phyloP scores from a whole-genome alignment of 1,139 yeast species.

The Arxiozyma heterogenica region DNA sequence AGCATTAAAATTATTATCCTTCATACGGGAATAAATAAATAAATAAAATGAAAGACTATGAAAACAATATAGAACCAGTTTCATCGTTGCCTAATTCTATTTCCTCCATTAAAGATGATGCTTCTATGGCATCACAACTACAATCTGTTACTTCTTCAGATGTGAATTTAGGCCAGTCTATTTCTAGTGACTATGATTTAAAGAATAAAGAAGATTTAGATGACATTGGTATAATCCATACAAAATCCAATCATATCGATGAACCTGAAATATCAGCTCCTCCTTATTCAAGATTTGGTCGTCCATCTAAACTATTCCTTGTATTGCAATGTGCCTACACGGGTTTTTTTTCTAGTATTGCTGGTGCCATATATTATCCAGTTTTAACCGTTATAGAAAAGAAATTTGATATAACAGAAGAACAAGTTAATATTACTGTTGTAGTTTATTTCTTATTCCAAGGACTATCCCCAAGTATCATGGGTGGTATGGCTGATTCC shows the following conservation, averaged over 20 bases:
- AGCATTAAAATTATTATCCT: no score
- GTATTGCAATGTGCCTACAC: constrained; percentile 37
- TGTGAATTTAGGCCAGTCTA: no score
- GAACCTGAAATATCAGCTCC: constrained; percentile 7
- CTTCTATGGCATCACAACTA: no score
- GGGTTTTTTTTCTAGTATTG: constrained; percentile 55
- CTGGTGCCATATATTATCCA: constrained; percentile 67
- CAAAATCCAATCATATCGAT: constrained; percentile 6
- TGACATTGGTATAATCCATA: constrained; percentile 1
- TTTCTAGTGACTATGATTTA: background rate
- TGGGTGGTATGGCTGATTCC: constrained; percentile 57
- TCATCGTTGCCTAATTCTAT: no score
- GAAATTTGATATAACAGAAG: constrained; percentile 45
- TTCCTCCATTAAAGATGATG: no score
- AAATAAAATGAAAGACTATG: no score
- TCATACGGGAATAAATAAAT: no score
- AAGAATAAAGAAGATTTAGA: background rate
- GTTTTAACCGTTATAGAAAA: constrained; percentile 48
- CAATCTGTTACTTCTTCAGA: no score
- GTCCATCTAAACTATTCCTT: constrained; percentile 32
- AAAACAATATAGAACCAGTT: no score
- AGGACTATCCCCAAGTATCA: constrained; percentile 57
- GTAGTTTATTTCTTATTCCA: constrained; percentile 66
- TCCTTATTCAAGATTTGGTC: constrained; percentile 32
- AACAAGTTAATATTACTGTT: constrained; percentile 53